Evolutionary conservation across 306 rosid genomes (phyloP).

Genomic region (Pyrus betulifolia): DNA sequence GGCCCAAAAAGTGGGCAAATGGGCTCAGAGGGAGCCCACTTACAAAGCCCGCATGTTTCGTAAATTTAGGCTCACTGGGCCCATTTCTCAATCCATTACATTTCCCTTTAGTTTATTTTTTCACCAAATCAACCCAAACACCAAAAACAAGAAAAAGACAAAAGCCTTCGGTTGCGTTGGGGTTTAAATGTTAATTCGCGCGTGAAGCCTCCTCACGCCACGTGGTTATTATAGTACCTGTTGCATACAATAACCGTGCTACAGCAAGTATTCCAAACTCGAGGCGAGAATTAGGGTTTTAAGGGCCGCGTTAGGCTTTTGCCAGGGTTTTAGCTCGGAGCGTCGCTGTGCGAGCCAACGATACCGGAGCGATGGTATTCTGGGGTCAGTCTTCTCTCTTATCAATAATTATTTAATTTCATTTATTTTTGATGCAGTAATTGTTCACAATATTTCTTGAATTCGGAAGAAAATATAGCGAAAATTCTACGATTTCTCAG

Average conservation of each 20-base stretch:
- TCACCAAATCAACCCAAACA: too few species aligned
- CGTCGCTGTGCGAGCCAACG: not conserved
- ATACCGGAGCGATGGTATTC: constrained; percentile 41
- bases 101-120: not conserved
- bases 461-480: not conserved
- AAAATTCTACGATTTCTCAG: not conserved
- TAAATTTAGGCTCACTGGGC: not conserved
- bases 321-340: constrained; percentile 33
- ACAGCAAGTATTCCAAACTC: not conserved
- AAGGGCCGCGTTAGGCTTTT: not conserved
- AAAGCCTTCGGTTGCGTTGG: too few species aligned
- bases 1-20: not conserved
- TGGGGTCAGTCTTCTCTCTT: constrained; percentile 55
- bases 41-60: not conserved
- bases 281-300: constrained; percentile 12
- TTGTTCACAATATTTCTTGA: not conserved
- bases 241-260: not conserved
- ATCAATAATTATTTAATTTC: not conserved
- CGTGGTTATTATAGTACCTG: not conserved
- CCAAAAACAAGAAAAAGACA: too few species aligned
- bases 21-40: not conserved
- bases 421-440: not conserved
- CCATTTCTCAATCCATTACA: not conserved
- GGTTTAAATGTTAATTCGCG: not conserved
- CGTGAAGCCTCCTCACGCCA: not conserved